phyloP scores from a whole-genome alignment of 2,329 filamentous ascomycete genomes.

The Epichloe sibirici region DNA sequence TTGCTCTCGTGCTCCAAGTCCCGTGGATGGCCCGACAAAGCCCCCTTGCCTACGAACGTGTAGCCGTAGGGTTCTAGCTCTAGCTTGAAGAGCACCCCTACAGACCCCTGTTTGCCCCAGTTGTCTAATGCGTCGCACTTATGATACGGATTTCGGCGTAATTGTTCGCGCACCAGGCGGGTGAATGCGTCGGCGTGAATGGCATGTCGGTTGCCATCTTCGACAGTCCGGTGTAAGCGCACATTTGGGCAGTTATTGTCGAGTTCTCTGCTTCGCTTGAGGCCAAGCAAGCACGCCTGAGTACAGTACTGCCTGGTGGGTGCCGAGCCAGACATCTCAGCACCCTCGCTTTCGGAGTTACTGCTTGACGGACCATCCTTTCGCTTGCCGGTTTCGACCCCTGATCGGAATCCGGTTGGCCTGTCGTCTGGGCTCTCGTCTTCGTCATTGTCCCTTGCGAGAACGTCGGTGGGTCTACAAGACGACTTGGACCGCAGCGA shows the following conservation, averaged over 20 bases:
- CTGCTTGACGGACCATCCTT: neutral
- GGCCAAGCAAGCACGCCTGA: constrained; percentile 12
- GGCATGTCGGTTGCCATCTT: neutral
- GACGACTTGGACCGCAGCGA: neutral
- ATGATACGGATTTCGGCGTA: constrained; percentile 7
- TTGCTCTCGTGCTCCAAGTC: constrained; percentile 9
- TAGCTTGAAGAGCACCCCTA: constrained; percentile 11
- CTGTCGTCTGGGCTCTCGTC: neutral
- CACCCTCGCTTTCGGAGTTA: constrained; percentile 7
- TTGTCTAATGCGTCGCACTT: constrained; percentile 2
- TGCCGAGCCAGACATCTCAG: constrained; percentile 7
- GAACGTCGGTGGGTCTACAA: neutral
- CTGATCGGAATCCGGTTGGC: neutral
- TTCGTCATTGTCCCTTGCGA: neutral
- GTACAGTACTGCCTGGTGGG: constrained; percentile 10
- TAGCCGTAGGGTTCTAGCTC: constrained; percentile 11
- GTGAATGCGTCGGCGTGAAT: neutral
- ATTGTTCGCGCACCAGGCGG: constrained; percentile 4
- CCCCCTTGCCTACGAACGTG: constrained; percentile 13
- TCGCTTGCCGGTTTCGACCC: neutral
- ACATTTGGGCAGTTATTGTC: constrained; percentile 7
- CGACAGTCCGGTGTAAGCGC: neutral
- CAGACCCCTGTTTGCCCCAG: too few species aligned
- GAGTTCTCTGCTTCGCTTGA: constrained; percentile 10
- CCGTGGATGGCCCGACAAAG: neutral